Evolutionary conservation across 441 rosid species (phyloP).

Genomic region (Adansonia gregorii): DNA sequence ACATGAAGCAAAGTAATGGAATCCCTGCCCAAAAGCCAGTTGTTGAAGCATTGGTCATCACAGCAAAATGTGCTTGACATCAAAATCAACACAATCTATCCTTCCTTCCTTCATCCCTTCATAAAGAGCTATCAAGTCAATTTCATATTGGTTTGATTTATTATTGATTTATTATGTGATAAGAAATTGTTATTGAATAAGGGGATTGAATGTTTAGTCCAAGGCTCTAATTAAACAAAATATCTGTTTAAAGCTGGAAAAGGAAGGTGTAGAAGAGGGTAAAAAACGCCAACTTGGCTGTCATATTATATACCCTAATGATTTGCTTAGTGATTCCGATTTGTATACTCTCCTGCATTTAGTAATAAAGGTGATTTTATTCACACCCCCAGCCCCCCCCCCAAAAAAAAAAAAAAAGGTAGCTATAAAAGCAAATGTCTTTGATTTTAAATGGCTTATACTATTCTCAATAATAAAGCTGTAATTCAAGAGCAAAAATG

Average conservation of each 20-base stretch:
- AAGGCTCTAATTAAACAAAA: background rate
- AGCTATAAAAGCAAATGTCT: background rate
- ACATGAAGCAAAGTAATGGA: slow-evolving; percentile 20
- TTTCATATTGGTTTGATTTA: background rate
- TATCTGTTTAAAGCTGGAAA: background rate
- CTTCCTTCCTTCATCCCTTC: background rate
- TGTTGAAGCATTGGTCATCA: slow-evolving; percentile 37
- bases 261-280: background rate
- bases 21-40: slow-evolving; percentile 26
- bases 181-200: slow-evolving; percentile 7
- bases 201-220: background rate
- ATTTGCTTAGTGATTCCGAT: background rate
- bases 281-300: background rate
- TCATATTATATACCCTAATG: background rate
- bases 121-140: background rate
- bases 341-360: background rate
- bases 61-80: slow-evolving; percentile 40
- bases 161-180: background rate
- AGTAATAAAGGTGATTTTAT: background rate
- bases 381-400: background rate
- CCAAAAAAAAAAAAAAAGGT: background rate
- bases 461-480: background rate
- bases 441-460: background rate
- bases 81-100: background rate
- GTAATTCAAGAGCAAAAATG: background rate